Evolutionary conservation across 306 rosid genomes (phyloP).

Genomic region (Spatholobus suberectus): DNA sequence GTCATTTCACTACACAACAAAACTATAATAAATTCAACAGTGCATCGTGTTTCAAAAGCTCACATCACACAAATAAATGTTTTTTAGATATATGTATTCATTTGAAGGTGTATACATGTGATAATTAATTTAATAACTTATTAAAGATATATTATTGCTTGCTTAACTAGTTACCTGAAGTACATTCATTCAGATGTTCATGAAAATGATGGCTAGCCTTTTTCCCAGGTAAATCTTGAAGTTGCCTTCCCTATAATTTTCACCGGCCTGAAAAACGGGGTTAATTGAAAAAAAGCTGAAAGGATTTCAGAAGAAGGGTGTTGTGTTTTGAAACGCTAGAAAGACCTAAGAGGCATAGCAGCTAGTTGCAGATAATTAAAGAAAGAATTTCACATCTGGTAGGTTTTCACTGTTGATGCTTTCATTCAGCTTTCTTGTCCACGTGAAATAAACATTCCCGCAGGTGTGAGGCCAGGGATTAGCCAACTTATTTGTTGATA

Average conservation of each 20-base stretch:
- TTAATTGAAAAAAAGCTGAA: slow-evolving; percentile 31
- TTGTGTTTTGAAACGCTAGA: slow-evolving; percentile 39
- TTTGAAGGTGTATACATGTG: background rate
- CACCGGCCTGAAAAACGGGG: slow-evolving; percentile 36
- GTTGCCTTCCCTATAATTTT: slow-evolving; percentile 38
- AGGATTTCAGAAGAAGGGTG: slow-evolving; percentile 32
- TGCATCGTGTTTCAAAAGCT: slow-evolving; percentile 28
- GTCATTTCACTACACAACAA: slow-evolving; percentile 47
- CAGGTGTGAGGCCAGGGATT: slow-evolving; percentile 25
- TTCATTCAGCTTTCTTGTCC: slow-evolving; percentile 47
- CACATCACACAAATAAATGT: slow-evolving; percentile 6
- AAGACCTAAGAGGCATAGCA: slow-evolving; percentile 25
- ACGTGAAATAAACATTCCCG: slow-evolving; percentile 54
- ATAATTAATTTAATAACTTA: background rate
- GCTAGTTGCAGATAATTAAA: slow-evolving; percentile 37
- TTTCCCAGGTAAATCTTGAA: slow-evolving; percentile 6
- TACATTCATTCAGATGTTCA: slow-evolving; percentile 38
- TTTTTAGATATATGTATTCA: background rate
- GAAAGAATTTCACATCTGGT: no score
- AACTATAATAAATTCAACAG: slow-evolving; percentile 35
- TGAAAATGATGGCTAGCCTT: slow-evolving; percentile 35
- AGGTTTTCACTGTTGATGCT: slow-evolving; percentile 43
- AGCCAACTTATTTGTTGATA: background rate
- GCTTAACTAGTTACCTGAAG: slow-evolving; percentile 27
- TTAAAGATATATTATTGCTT: background rate